Base-by-base conservation (phyloP, 2,329 filamentous ascomycete genomes). In the Fusarium sp. region DNA sequence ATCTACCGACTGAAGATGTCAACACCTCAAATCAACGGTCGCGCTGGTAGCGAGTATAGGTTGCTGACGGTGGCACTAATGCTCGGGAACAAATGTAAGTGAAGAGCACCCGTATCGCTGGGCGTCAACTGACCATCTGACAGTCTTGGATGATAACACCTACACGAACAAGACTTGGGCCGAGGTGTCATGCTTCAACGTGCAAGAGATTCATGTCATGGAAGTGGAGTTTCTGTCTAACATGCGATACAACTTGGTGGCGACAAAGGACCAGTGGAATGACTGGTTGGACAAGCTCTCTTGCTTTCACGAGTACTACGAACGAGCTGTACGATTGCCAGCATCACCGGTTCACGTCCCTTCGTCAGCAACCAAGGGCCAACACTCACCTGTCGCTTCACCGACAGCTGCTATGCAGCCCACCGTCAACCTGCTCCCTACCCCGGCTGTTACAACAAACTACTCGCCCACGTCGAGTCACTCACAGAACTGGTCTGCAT, bases 161-260 rank as follows among this genome's bases (percentile, higher is more conserved):
- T 99, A 99, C 81, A 98, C 96, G 40, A 99, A 99, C 84, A 98
- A 98, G 85, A 99, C 96, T 0, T 99, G 96, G 96, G 96, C 95
- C 4, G 96, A 99, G 76, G 96, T 99, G 14, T 98, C 96, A 1
- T 92, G 93, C 46, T 97, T 99, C 66, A 90, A 93, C 3, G 95
- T 98, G 15, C 90, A 92, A 66, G 96, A 99, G 81, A 97, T 99
- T 54, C 96, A 99, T 79, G 92, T 98, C 46, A 99, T 99, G 96
- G 96, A 99, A 80, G 96, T 99, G n/a, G 96, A 99, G 80, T 99
- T 99, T 76, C 85, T 99, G 69, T 98, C 95, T 84, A 98, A 98
- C 81, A 97, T 99, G 91, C 90, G 95, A 76, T 99, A 98, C 81
- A 94, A 93, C 75, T 85, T 99, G 10, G 90, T 95, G 78, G 94